Base-by-base conservation (phyloP, 257 asterid species). In the Nicotiana tomentosiformis region DNA sequence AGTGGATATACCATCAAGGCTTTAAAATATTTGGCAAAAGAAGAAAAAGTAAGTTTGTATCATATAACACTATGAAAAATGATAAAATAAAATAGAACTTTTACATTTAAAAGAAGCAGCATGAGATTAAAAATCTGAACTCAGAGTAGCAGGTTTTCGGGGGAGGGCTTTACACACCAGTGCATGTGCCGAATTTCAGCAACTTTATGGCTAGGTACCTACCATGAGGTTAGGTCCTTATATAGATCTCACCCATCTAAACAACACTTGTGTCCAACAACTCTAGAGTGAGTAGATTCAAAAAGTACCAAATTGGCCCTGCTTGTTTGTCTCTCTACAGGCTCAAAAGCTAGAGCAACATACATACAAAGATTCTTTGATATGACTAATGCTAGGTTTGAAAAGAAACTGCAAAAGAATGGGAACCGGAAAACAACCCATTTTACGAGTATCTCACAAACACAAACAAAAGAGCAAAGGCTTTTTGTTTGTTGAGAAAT, bases 21-120 rank as follows among this genome's bases (percentile, higher is more conserved):
- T 43, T 70, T 43, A 61, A 33, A 29, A 83, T 62, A 68, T 35
- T 39, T 35, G 57, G 84, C 16, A 66, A 81, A 66, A 62, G 67
- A 37, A 37, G 67, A 15, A 23, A 62, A 23, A 23, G 67, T 62
- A 62, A 62, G 35, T 62, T 23, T 23, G 7, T 23, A 23, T 7
- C 35, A 15, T 62, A 6, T 62, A 10, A 62, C 67, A 62, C 67
- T 23, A 62, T 23, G 67, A 26, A 23, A 10, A 62, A 62, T 17
- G 33, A 62, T 23, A 62, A 62, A 62, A 23, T 23, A 62, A 15
- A 60, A 60, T 60, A n/a, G 65, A 60, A n/a, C 18, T 17, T 57
- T 60, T 60, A 26, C 30, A 2, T n/a, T 60, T 60, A n/a, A 60
- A 60, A 55, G n/a, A n/a, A 60, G 30, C 14, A 60, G 5, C 29